Percentiles rank a stretch among this genome's conserved stretches.
Evolutionary conservation across 1,284 basidiomycete genomes (phyloP).

Genomic region (Tetrapyrgos nigripes): DNA sequence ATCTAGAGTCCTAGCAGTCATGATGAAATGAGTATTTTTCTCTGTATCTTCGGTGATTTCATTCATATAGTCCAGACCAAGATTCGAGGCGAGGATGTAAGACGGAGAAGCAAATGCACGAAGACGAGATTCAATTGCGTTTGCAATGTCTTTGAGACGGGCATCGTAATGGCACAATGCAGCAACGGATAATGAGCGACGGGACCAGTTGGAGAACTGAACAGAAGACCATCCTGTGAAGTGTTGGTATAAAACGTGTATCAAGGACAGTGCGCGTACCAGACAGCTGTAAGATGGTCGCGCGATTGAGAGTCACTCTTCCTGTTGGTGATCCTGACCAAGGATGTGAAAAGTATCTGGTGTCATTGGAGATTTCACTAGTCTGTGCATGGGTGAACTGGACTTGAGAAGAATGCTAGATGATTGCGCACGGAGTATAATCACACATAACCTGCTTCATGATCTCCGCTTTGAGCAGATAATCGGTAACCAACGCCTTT

Average conservation of each 20-base stretch:
- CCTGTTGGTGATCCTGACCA: slow-evolving; percentile 5
- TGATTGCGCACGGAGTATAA: slow-evolving; percentile 50
- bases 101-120: neutral
- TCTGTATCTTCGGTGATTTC: neutral
- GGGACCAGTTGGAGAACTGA: slow-evolving; percentile 6
- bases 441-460: slow-evolving; percentile 54
- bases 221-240: slow-evolving; percentile 5
- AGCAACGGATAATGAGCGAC: slow-evolving; percentile 1
- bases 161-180: neutral
- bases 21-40: neutral
- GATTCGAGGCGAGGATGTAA: neutral
- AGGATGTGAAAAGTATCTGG: slow-evolving; percentile 50
- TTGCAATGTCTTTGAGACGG: slow-evolving; percentile 1
- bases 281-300: slow-evolving; percentile 1
- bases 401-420: neutral
- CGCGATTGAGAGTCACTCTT: slow-evolving; percentile 4
- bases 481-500: slow-evolving; percentile 43
- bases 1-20: slow-evolving; percentile 3
- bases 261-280: neutral
- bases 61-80: neutral
- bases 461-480: slow-evolving; percentile 58
- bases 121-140: neutral
- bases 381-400: slow-evolving; percentile 49
- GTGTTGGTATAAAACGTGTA: neutral
- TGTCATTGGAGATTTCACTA: slow-evolving; percentile 39